Evolutionary conservation across 2,329 filamentous ascomycete genomes (phyloP), one percentile per base, ranked within the genome.

Genomic region (Aspergillus luchuensis): DNA sequence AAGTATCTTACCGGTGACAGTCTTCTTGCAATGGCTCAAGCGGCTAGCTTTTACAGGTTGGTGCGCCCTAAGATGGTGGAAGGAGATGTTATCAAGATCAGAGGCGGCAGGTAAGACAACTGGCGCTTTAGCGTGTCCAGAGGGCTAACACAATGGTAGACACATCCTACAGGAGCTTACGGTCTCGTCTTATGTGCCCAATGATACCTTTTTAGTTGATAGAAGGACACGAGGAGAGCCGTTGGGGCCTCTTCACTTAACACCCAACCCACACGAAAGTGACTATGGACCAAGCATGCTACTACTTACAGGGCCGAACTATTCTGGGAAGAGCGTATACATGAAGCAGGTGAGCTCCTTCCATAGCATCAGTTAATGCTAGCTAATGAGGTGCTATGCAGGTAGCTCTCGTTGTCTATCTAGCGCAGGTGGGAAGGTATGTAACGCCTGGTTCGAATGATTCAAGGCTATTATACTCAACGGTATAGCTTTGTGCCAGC

Each of bases 281-380:
- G 58, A 55, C 15, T 25, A 68, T 8, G 72, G 72, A 2, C 87
- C 90, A 11, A 91, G 85, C 65, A 89, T 92, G 78, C 74, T 97
- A 11, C 79, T 97, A 5, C 76, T 99, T 69, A 98, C 95, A 0
- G 95, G 95, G 0, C 93, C 95, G 4, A 99, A 99, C 68, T 96
- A 95, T 73, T 98, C 95, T 0, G 95, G 95, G 0, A 99, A 99
- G 76, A 98, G 92, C 67, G 87, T 98, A 0, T 98, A 97, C 75
- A 83, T 98, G 72, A 99, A 96, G 75, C 94, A 99, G 74, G 76
- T 73, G 60, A 64, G 63, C n/a, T 15, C 8, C 4, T 13, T 4
- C 13, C 23, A 8, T 5, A 10, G 23, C 11, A 58, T 8, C 15
- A 8, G n/a, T 33, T n/a, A 25, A 25, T 8, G 49, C 50, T 57